These are phyloP conservation scores for Exophiala dermatitidis DNA, from an alignment of 2,329 filamentous ascomycete genomes.

Conservation along the genomic window DNA sequence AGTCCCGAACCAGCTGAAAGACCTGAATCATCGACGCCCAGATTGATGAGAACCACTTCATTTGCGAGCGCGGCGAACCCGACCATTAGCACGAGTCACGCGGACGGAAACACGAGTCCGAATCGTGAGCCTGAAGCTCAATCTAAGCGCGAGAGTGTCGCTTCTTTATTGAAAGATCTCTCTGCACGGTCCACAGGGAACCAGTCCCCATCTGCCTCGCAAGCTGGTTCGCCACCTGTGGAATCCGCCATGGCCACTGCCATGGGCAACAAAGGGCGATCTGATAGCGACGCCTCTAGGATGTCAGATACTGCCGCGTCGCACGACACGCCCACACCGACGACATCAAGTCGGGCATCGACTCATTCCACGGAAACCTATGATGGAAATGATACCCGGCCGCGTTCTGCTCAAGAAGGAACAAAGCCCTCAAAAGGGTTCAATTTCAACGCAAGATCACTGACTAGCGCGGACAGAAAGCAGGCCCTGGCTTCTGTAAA, in stretches of 20 bases:
- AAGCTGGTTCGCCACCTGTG: constrained; percentile 39
- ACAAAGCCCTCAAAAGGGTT: constrained; percentile 11
- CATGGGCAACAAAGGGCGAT: constrained; percentile 29
- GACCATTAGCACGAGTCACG: constrained; percentile 58
- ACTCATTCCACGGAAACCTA: constrained; percentile 22
- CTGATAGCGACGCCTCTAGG: constrained; percentile 45
- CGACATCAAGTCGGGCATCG: constrained; percentile 22
- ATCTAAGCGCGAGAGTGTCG: constrained; percentile 54
- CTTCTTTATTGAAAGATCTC: constrained; percentile 57
- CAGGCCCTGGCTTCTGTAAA: constrained; percentile 39
- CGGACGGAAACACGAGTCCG: constrained; percentile 56
- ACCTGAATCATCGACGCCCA: constrained; percentile 36
- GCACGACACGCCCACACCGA: constrained; percentile 19
- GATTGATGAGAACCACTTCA: constrained; percentile 54
- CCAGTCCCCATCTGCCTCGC: constrained; percentile 46
- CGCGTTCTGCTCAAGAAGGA: constrained; percentile 11
- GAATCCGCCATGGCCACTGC: constrained; percentile 33
- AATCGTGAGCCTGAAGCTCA: constrained; percentile 50
- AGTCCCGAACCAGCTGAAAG: constrained; percentile 26
- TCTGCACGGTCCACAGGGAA: constrained; percentile 51
- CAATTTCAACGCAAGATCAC: constrained; percentile 22
- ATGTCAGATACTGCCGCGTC: constrained; percentile 35
- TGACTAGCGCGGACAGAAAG: constrained; percentile 33
- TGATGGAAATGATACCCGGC: constrained; percentile 8
- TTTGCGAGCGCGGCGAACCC: constrained; percentile 58